Conservation (phyloP, 202 grass and related monocot species). For the Digitaria exilis region DNA sequence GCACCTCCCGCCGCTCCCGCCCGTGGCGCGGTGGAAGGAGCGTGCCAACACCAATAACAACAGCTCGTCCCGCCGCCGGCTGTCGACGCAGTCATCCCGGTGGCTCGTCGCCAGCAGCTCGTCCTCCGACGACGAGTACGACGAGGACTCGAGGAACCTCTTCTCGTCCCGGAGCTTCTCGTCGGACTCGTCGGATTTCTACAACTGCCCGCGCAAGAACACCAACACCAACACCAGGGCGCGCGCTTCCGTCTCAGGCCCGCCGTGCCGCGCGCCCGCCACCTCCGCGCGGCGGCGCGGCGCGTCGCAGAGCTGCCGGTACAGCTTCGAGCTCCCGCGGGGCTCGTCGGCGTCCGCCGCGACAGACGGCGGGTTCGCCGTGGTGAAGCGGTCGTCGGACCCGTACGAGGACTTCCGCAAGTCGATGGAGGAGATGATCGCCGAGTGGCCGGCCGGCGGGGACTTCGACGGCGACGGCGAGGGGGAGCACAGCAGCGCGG, state of each 20-base stretch:
- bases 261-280: constrained; percentile 39
- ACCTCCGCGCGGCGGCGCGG: neutral
- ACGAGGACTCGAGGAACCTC: constrained; percentile 58
- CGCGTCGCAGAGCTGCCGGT: constrained; percentile 47
- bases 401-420: constrained; percentile 89
- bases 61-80: constrained; percentile 16
- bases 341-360: constrained; percentile 33
- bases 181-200: constrained; percentile 78
- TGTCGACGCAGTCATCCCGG: constrained; percentile 33
- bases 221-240: neutral
- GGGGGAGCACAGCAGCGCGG: constrained; percentile 42
- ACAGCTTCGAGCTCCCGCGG: constrained; percentile 59
- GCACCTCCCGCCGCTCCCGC: constrained; percentile 21
- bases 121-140: constrained; percentile 58
- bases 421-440: constrained; percentile 95
- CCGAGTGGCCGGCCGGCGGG: constrained; percentile 46
- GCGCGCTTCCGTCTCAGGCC: constrained; percentile 55
- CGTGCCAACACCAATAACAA: neutral
- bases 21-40: constrained; percentile 44
- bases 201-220: constrained; percentile 46
- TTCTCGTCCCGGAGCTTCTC: constrained; percentile 81
- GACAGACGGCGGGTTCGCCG: constrained; percentile 62
- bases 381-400: constrained; percentile 72
- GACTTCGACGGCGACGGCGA: constrained; percentile 17
- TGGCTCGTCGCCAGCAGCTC: constrained; percentile 45